Base-by-base conservation (phyloP, 345 rosid genomes). In the Atalantia buxifolia region DNA sequence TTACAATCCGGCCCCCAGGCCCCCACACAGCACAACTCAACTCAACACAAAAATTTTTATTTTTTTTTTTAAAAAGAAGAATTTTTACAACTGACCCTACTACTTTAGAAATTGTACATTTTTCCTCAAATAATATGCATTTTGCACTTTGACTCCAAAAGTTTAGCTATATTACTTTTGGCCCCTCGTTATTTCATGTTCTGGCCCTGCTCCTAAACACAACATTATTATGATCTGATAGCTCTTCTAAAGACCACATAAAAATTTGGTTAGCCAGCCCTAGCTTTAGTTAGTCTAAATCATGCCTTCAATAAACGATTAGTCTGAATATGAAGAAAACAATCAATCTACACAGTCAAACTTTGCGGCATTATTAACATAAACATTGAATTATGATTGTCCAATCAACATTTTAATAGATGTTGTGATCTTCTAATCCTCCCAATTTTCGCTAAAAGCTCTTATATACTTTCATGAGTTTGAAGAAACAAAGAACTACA, bases 281-380 rank as follows among this genome's bases (percentile, higher is more conserved):
- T 6, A 30, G 9, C 40, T 64, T 21, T 33, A 3, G 4, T 19
- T 65, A 1, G 42, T 35, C 70, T 35, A 8, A 21, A 35, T 33
- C 69, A 19, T 4, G 19, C 50, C 16, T 12, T 45, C 18, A 13
- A 45, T 3, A 45, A 12, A 45, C 50, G 18, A 10, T 45, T 13
- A 0, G 18, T 45, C 50, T 45, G 50, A 3, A 53, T n/a, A 40
- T 4, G 22, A 48, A 50, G 38, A 70, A 45, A 19, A 70, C 2
- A 30, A 6, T n/a, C 27, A 7, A 5, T 56, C 12, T 7, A 8
- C 0, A 25, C 12, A 48, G 69, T 82, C 81, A 82, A 82, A 74
- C 50, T 63, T 48, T 67, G 77, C 61, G 61, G 57, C 74, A 55
- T 3, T 48, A 61, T 7, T 25, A 5, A 14, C 50, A 59, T 18